These are phyloP conservation scores for Exophiala lecanii-corni DNA, from an alignment of 2,329 filamentous ascomycete genomes.

Conservation along the genomic window DNA sequence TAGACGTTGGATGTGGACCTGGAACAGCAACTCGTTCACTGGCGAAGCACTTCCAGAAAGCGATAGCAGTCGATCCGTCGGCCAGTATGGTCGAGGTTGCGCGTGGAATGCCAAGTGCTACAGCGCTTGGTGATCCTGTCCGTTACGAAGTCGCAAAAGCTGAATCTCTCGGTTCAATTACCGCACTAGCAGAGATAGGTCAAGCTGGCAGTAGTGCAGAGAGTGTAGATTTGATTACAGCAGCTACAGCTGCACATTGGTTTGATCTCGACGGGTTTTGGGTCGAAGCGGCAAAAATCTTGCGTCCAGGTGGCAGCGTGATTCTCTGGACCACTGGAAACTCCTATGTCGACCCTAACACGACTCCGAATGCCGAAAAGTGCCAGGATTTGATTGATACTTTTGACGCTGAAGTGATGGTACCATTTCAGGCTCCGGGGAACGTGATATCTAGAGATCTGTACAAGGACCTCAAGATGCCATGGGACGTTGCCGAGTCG, in stretches of 20 bases:
- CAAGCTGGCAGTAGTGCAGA: conserved; percentile 26
- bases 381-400: conserved; percentile 41
- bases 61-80: conserved; percentile 50
- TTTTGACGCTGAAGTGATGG: conserved; percentile 36
- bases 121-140: conserved; percentile 32
- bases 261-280: conserved; percentile 54
- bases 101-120: conserved; percentile 31
- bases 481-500: conserved; percentile 39
- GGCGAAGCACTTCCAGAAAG: conserved; percentile 43
- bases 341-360: conserved; percentile 29
- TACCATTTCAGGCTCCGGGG: conserved; percentile 38
- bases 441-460: conserved; percentile 39
- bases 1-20: conserved; percentile 57
- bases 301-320: conserved; percentile 52
- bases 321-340: conserved; percentile 45
- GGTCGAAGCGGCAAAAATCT: conserved; percentile 40
- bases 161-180: conserved; percentile 39
- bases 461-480: conserved; percentile 45
- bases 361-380: conserved; percentile 38
- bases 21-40: conserved; percentile 47
- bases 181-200: conserved; percentile 19
- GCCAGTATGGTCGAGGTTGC: conserved; percentile 52
- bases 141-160: conserved; percentile 42
- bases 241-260: conserved; percentile 54
- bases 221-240: conserved; percentile 48